phyloP scores from a whole-genome alignment of 805 yeast species.

The Saccharomycopsis olivae region DNA sequence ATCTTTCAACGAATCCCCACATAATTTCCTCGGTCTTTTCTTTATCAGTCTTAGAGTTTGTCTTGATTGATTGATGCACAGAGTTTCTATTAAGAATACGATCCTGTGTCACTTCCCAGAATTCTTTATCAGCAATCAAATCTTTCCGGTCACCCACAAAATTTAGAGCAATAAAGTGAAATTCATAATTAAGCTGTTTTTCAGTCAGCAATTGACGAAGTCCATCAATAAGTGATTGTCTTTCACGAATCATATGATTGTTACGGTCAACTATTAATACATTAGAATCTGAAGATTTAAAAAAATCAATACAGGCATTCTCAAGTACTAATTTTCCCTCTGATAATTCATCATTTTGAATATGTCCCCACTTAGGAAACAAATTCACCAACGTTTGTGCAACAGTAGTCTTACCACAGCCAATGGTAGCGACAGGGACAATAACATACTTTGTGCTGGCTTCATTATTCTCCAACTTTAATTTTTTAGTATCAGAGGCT shows the following conservation, averaged over 20 bases:
- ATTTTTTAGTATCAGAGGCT: neutral
- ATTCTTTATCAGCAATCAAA: conserved; percentile 24
- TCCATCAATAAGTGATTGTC: conserved; percentile 53
- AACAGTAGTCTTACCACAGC: conserved; percentile 91
- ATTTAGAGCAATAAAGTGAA: conserved; percentile 58
- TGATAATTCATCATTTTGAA: conserved; percentile 72
- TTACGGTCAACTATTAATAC: conserved; percentile 75
- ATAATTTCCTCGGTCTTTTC: conserved; percentile 48
- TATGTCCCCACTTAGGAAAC: conserved; percentile 55
- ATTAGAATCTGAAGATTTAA: conserved; percentile 22
- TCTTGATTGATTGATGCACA: conserved; percentile 76
- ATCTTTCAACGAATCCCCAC: conserved; percentile 62
- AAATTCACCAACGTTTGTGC: conserved; percentile 46
- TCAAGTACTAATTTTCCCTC: conserved; percentile 13
- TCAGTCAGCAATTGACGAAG: conserved; percentile 25
- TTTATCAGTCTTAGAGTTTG: conserved; percentile 29
- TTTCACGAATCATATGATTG: conserved; percentile 63
- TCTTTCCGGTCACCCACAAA: conserved; percentile 36
- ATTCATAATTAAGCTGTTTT: conserved; percentile 2
- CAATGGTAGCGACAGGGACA: conserved; percentile 81
- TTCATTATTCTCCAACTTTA: conserved; percentile 20
- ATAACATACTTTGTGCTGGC: conserved; percentile 49
- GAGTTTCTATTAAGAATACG: conserved; percentile 69
- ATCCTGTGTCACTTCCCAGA: conserved; percentile 43
- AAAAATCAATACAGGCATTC: neutral